Evolutionary conservation across 2,329 filamentous ascomycete species (phyloP).

Genomic region (Stylonectria norvegica): DNA sequence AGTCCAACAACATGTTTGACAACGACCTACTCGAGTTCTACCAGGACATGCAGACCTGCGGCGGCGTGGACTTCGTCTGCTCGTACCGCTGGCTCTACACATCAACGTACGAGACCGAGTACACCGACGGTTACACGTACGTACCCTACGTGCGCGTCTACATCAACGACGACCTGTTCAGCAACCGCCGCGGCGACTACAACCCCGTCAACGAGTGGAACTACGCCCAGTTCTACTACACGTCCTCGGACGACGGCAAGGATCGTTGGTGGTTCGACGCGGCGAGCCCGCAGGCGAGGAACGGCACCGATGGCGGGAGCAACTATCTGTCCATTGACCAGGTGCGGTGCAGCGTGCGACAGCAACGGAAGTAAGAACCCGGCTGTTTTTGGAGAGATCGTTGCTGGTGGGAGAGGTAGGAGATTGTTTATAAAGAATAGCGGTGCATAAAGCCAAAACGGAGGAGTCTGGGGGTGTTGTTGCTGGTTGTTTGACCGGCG

Average conservation of each 20-base stretch:
- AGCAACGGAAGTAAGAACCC: too few relatives aligned
- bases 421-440: too few relatives aligned
- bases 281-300: slow-evolving; percentile 3
- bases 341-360: too few relatives aligned
- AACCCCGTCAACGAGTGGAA: not conserved
- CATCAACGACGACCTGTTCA: slow-evolving; percentile 1
- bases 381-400: too few relatives aligned
- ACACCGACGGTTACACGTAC: not conserved
- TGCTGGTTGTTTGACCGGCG: not conserved
- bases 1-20: slow-evolving; percentile 4
- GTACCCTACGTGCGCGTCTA: slow-evolving; percentile 1
- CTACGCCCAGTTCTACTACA: not conserved
- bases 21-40: slow-evolving; percentile 9
- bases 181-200: slow-evolving; percentile 4
- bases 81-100: not conserved
- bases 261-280: slow-evolving; percentile 8
- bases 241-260: not conserved
- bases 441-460: too few relatives aligned
- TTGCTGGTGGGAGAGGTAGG: too few relatives aligned
- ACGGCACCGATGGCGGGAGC: not conserved
- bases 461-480: not conserved
- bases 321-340: not conserved
- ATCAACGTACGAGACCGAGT: not conserved
- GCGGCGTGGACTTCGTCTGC: not conserved
- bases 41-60: slow-evolving; percentile 5